Conservation (phyloP, 1,284 basidiomycete genomes). For the Cryptococcus sp. region DNA sequence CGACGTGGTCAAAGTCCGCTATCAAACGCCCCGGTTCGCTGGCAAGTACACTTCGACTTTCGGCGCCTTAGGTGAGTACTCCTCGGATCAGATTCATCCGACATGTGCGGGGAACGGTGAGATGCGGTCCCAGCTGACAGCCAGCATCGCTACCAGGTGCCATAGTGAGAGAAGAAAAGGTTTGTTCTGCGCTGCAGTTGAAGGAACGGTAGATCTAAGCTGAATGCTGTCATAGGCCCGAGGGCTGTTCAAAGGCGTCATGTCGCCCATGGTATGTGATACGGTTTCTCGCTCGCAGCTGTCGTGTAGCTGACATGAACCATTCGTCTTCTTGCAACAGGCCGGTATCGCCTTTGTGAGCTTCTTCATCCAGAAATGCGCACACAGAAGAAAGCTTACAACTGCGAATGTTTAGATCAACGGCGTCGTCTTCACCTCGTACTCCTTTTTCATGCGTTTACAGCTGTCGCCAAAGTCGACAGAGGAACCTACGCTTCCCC, state of each 20-base stretch:
- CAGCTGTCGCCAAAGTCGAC: constrained; percentile 28
- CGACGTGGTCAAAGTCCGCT: constrained; percentile 53
- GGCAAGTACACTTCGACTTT: constrained; percentile 45
- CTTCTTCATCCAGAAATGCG: neutral
- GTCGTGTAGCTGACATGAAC: neutral
- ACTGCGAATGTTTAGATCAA: constrained; percentile 41
- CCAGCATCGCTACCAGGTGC: constrained; percentile 23
- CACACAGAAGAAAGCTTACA: neutral
- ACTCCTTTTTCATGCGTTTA: constrained; percentile 49
- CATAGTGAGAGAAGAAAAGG: constrained; percentile 45
- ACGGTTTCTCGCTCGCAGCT: no score
- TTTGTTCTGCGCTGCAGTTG: neutral
- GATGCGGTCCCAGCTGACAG: neutral
- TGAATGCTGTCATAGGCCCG: constrained; percentile 17
- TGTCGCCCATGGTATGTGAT: constrained; percentile 51
- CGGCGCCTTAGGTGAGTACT: constrained; percentile 46
- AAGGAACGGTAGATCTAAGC: neutral
- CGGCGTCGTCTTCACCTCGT: constrained; percentile 52
- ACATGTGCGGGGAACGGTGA: neutral
- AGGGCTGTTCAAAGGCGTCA: constrained; percentile 53
- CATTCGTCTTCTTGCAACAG: constrained; percentile 18
- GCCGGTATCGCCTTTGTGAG: constrained; percentile 50
- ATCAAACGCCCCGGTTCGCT: constrained; percentile 48
- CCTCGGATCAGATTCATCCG: neutral
- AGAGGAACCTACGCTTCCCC: constrained; percentile 50